Percentiles rank a stretch among this genome's conserved stretches.
Evolutionary conservation across 495 filamentous ascomycete species (phyloP).

Genomic region (Darksidea phi): DNA sequence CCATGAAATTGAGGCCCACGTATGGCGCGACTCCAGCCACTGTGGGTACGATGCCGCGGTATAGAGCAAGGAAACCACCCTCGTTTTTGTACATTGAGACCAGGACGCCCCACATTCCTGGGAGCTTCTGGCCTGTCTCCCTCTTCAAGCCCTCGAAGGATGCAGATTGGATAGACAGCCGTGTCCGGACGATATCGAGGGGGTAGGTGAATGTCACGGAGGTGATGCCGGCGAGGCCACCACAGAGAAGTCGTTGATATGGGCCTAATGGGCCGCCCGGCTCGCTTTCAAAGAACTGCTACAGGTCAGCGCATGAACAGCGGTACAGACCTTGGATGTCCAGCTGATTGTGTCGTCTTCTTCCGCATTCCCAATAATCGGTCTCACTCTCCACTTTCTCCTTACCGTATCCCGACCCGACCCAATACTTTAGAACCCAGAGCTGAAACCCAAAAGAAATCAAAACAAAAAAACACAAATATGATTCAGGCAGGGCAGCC

Average conservation of each 20-base stretch:
- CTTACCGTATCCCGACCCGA: too few species aligned
- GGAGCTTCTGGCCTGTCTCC: conserved; percentile 61
- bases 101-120: conserved; percentile 91
- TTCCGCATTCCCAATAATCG: too few species aligned
- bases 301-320: conserved; percentile 5
- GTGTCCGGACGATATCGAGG: conserved; percentile 92
- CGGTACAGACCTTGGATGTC: neutral
- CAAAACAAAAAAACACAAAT: too few species aligned
- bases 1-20: conserved; percentile 97
- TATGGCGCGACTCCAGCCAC: conserved; percentile 95
- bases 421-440: too few species aligned
- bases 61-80: conserved; percentile 78
- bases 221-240: conserved; percentile 87
- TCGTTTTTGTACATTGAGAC: conserved; percentile 83
- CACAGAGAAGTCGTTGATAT: conserved; percentile 71
- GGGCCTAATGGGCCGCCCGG: conserved; percentile 67
- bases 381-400: too few species aligned
- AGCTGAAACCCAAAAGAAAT: too few species aligned
- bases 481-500: too few species aligned
- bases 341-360: neutral
- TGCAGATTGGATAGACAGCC: conserved; percentile 92
- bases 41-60: conserved; percentile 89
- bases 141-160: conserved; percentile 74
- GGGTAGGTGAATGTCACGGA: conserved; percentile 81
- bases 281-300: conserved; percentile 70